Evolutionary conservation across 2,329 filamentous ascomycete species (phyloP), one percentile per base, ranked within the genome.

Genomic region (Paecilomyces dactylethromorphus): DNA sequence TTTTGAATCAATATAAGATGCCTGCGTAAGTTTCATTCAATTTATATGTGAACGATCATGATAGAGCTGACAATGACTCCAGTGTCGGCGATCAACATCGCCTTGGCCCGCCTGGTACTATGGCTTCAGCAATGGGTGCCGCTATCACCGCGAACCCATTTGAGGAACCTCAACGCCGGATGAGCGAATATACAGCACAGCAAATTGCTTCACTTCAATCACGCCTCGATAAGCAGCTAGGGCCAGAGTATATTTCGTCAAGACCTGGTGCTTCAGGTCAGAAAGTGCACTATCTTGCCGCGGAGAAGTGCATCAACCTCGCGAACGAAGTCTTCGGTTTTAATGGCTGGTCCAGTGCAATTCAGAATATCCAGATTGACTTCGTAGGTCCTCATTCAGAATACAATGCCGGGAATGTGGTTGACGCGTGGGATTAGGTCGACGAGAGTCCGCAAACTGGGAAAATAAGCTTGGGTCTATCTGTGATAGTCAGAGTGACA

Each of bases 261-360:
- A 84, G 94, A 68, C 81, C 89, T 13, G 94, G 94, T 2, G 88
- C 92, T 12, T 89, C 87, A 10, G 92, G 92, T 55, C 85, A 88
- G 63, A 93, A 90, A 71, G 90, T 99, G 18, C 91, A 96, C 72
- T 99, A 99, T 75, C 82, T 99, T 56, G 87, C 92, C n/a, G 92
- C 92, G 1, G 93, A 97, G 71, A 99, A 99, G 78, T 92, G 90
- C 70, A 99, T 99, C 72, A 89, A 90, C 59, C 87, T 97, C 56
- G 92, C 92, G 57, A 97, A 97, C 69, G 91, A 97, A 72, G 87
- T 97, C 0, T 96, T 97, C 77, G 92, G 92, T 10, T 97, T 97
- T 80, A 96, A 97, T 76, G 92, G 92, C 67, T 99, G 94, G 94
- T 96, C 91, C 10, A 96, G 91, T 58, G 89, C 89, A n/a, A 94